Evolutionary conservation across 1,284 basidiomycete genomes (phyloP).

Genomic region (Moniliophthora roreri): DNA sequence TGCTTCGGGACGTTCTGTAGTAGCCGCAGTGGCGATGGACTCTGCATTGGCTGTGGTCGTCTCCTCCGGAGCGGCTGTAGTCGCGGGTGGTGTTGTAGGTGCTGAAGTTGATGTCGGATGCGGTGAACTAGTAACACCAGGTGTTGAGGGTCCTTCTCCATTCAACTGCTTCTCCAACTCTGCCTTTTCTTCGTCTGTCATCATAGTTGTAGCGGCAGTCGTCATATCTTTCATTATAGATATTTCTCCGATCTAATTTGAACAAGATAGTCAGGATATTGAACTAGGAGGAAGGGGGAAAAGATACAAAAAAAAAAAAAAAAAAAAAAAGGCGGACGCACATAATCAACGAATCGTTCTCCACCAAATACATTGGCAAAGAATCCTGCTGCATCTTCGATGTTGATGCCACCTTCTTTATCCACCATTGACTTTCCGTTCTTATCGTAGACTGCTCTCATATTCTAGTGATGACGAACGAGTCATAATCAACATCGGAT

Average conservation of each 20-base stretch:
- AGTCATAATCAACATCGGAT: constrained; percentile 3
- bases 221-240: constrained; percentile 92
- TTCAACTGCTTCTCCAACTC: constrained; percentile 80
- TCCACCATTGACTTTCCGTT: constrained; percentile 89
- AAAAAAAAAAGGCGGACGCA: constrained; percentile 52
- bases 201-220: constrained; percentile 73
- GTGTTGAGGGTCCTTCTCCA: constrained; percentile 27
- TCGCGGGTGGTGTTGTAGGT: constrained; percentile 4
- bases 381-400: constrained; percentile 89
- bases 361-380: constrained; percentile 93
- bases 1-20: constrained; percentile 7
- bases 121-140: constrained; percentile 17
- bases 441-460: constrained; percentile 92
- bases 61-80: constrained; percentile 8
- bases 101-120: constrained; percentile 8
- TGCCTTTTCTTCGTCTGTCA: constrained; percentile 89
- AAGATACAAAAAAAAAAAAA: not conserved
- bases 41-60: constrained; percentile 7
- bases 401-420: constrained; percentile 65
- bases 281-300: not conserved
- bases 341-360: constrained; percentile 83
- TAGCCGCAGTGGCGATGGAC: constrained; percentile 7
- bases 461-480: constrained; percentile 50
- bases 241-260: constrained; percentile 89
- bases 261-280: not conserved